A percentile compares a stretch with the other conserved stretches of the same genome.
phyloP scores from a whole-genome alignment of 2,329 filamentous ascomycete species.

The Pseudocercospora fuligena region DNA sequence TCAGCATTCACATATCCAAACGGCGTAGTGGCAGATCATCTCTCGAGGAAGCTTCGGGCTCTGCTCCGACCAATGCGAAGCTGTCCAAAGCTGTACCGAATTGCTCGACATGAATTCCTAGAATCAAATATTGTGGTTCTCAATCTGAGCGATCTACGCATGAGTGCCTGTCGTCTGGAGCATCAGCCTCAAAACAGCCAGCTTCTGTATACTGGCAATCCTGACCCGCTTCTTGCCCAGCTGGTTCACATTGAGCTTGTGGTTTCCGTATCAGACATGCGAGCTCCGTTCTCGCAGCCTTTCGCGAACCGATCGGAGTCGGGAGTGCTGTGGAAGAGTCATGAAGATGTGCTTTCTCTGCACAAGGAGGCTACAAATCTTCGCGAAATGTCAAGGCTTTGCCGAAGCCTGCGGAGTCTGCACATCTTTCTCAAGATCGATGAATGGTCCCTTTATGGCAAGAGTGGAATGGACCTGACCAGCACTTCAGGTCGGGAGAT shows the following conservation, averaged over 20 bases:
- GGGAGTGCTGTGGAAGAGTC: constrained; percentile 10
- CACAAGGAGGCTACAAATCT: constrained; percentile 14
- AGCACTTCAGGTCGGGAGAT: neutral
- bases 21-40: constrained; percentile 14
- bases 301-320: constrained; percentile 10
- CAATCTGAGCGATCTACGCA: constrained; percentile 18
- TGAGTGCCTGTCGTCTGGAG: constrained; percentile 17
- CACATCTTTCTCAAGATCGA: constrained; percentile 20
- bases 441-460: constrained; percentile 18
- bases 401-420: constrained; percentile 8
- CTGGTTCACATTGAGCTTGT: constrained; percentile 16
- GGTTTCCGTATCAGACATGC: constrained; percentile 18
- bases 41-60: constrained; percentile 11
- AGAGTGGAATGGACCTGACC: constrained; percentile 6
- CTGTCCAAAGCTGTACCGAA: constrained; percentile 8
- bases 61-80: constrained; percentile 17
- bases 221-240: constrained; percentile 9
- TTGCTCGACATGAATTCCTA: constrained; percentile 15
- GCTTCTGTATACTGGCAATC: constrained; percentile 18
- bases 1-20: neutral
- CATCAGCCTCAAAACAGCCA: constrained; percentile 11
- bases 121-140: constrained; percentile 18
- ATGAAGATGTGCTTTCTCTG: constrained; percentile 8
- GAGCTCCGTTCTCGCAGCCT: constrained; percentile 19
- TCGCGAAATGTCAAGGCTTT: neutral